Base-by-base conservation (phyloP, 306 rosid genomes). In the Cajanus cajan region DNA sequence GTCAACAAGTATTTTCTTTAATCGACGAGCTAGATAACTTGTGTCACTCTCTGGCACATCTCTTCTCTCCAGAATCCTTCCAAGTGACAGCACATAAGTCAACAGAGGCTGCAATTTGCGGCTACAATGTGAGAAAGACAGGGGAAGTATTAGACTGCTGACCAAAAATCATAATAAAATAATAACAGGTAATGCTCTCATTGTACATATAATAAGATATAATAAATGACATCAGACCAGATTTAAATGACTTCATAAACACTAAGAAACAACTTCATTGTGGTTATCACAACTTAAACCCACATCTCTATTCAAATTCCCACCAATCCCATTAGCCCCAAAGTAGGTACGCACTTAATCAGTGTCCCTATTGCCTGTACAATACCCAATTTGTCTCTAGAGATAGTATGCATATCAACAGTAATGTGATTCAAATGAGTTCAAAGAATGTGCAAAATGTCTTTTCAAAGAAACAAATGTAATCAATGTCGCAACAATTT, bases 1-100 rank as follows among this genome's bases (percentile, higher is more conserved):
- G 77, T 94, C 98, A 50, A 92, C 97, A 34, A 94, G 89, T 87
- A 92, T 86, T 88, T 94, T 94, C 88, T 92, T 94, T 58, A 94
- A 77, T 52, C 97, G 90, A 63, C 97, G 93, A 7, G 97, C 97
- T 36, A 94, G 91, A 80, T 88, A 87, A 33, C 77, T 82, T 7
- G 87, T 86, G 78, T 90, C 92, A 37, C 87, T 87, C 87, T 89
- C 94, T 0, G 82, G 69, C 2, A 66, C 82, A 44, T 88, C 87
- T 81, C 90, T 92, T 83, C 88, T 92, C 87, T 95, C 97, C 83
- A 92, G 63, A 55, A 85, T 84, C 87, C 84, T 92, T 77, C 92
- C 97, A 16, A 91, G 86, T 2, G 78, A 79, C 64, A 92, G 82
- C 52, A 92, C 87, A 28, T 90, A 91, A 85, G 89, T 88, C 76